These are phyloP conservation scores for Sophora flavescens DNA, from an alignment of 306 rosid genomes.

Conservation along the genomic window DNA sequence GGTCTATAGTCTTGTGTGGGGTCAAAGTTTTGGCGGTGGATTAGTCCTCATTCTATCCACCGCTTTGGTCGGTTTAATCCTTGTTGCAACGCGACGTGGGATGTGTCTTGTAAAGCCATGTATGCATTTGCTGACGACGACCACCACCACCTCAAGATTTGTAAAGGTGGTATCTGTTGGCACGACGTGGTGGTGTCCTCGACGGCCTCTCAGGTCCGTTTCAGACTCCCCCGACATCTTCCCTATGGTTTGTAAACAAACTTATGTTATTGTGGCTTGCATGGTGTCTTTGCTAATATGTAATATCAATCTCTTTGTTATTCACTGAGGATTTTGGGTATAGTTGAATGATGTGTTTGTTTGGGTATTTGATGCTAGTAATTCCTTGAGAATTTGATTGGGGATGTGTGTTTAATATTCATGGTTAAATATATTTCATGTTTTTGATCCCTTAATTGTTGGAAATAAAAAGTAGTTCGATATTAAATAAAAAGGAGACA, in stretches of 20 bases:
- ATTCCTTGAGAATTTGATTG: no score
- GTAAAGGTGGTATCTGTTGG: conserved; percentile 92
- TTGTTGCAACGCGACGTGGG: conserved; percentile 73
- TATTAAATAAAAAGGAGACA: no score
- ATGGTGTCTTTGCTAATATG: no score
- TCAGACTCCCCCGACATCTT: conserved; percentile 67
- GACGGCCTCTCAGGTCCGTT: conserved; percentile 73
- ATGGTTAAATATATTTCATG: no score
- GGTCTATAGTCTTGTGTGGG: conserved; percentile 55
- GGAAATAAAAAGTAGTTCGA: no score
- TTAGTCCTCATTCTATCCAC: conserved; percentile 62
- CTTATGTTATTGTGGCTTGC: no score
- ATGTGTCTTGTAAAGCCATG: conserved; percentile 70
- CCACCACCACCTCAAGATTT: conserved; percentile 40
- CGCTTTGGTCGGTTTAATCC: conserved; percentile 55
- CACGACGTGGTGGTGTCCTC: conserved; percentile 74
- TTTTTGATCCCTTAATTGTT: no score
- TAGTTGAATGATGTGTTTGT: no score
- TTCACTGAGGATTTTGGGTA: no score
- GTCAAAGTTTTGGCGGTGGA: conserved; percentile 57
- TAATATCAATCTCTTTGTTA: no score
- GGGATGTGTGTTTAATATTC: no score
- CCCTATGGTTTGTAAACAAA: conserved; percentile 37
- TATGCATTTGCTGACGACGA: conserved; percentile 49
- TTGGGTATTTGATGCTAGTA: no score